These are phyloP conservation scores for Leonotis leonurus DNA, from an alignment of 257 asterid genomes.

Conservation along the genomic window DNA sequence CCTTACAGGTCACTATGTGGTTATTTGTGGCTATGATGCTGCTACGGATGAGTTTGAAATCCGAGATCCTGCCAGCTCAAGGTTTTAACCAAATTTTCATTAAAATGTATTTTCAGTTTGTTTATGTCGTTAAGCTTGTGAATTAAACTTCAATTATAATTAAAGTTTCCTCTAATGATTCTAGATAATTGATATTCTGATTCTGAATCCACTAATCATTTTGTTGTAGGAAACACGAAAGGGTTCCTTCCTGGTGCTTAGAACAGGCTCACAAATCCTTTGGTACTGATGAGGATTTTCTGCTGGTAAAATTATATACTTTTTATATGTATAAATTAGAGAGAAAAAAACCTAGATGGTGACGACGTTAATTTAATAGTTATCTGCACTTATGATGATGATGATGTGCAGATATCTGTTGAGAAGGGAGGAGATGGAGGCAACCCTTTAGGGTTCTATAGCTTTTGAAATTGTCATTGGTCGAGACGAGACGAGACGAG, in stretches of 20 bases:
- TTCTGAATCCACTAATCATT: slow-evolving; percentile 3
- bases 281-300: slow-evolving; percentile 97
- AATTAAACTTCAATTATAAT: not conserved
- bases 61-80: slow-evolving; percentile 96
- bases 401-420: slow-evolving; percentile 39
- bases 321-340: too few species aligned
- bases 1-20: slow-evolving; percentile 72
- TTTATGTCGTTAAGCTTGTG: not conserved
- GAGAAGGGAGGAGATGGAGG: slow-evolving; percentile 25
- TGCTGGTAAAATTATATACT: slow-evolving; percentile 49
- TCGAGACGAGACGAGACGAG: too few species aligned
- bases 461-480: too few species aligned
- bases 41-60: slow-evolving; percentile 80
- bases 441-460: slow-evolving; percentile 14
- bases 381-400: too few species aligned
- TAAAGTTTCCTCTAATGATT: not conserved
- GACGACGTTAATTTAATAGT: too few species aligned
- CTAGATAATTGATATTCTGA: not conserved
- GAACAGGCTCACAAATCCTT: slow-evolving; percentile 82
- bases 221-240: slow-evolving; percentile 56
- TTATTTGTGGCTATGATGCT: slow-evolving; percentile 84
- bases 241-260: slow-evolving; percentile 55
- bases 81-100: slow-evolving; percentile 30
- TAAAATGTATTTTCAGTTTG: not conserved
- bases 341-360: too few species aligned